Base-by-base conservation (phyloP, 805 yeast genomes). In the Metschnikowia lachancei region DNA sequence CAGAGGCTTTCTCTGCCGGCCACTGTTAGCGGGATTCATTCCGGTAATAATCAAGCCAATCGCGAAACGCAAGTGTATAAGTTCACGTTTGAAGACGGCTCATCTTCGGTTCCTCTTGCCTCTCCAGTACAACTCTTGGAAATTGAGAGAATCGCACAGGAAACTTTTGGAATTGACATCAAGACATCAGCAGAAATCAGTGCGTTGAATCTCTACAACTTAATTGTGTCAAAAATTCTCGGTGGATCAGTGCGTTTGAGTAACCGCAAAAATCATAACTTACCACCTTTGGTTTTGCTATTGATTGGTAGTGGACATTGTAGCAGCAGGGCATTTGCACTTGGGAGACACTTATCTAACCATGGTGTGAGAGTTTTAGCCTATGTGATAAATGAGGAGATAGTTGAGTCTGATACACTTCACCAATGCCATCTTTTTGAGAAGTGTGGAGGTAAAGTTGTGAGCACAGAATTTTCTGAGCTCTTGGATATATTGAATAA, bases 101-200 rank as follows among this genome's bases (percentile, higher is more conserved):
- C 54, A 10, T 50, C 53, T 41, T 45, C 64, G 2, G 59, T 83
- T 2, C 84, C 87, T 2, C 67, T 81, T 45, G 84, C 90, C 13
- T 79, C 91, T 2, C 89, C 95, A 1, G 78, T 87, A 3, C 96
- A 91, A 63, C 65, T 89, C 46, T 67, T 84, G 7, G 96, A 88
- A 51, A 78, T 89, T 39, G 92, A 88, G 61, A 72, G 85, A 35
- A 60, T 81, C 5, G 61, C 83, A 10, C 58, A 69, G 3, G 84
- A 80, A 12, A 35, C 60, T 2, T 77, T 75, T 41, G 83, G 76
- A 50, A 75, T 81, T 3, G 63, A 81, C 12, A 57, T 79, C 1
- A 63, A 71, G 6, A 59, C 68, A 2, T 59, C 83, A 49, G 66
- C 77, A 13, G 97, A 89, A 62, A 80, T 80, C 43, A 81, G 87